Conservation (phyloP, 495 filamentous ascomycete species). For the Astrothelium subdiscretum region DNA sequence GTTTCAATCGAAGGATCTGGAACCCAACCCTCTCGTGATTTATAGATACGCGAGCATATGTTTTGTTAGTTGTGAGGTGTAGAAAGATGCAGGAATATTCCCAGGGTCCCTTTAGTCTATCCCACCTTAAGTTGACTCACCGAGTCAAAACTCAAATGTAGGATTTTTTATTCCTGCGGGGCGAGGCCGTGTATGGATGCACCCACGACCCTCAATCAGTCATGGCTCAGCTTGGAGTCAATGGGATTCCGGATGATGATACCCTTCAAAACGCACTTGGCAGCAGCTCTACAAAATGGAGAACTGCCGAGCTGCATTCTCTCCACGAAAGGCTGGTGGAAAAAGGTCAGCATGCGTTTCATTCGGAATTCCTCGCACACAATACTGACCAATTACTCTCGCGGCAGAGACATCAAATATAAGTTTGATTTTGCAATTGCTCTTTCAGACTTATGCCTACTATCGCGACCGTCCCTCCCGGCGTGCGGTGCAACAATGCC, state of each 20-base stretch:
- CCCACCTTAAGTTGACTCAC: background rate
- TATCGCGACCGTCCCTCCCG: slow-evolving; percentile 80
- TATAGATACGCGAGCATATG: too few relatives aligned
- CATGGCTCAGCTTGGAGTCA: background rate
- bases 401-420: slow-evolving; percentile 10
- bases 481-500: slow-evolving; percentile 63
- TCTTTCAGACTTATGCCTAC: slow-evolving; percentile 76
- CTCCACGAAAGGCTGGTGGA: slow-evolving; percentile 34
- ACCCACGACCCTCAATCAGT: background rate
- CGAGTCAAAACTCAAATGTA: too few relatives aligned
- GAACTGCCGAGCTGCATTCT: slow-evolving; percentile 33
- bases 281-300: slow-evolving; percentile 37
- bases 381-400: background rate
- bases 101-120: background rate
- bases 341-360: slow-evolving; percentile 28
- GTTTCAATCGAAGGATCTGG: background rate
- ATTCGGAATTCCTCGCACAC: background rate
- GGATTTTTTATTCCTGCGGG: too few relatives aligned
- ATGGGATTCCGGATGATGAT: background rate
- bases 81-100: background rate
- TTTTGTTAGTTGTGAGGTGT: background rate
- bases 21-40: background rate
- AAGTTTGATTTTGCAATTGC: slow-evolving; percentile 32
- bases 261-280: slow-evolving; percentile 4
- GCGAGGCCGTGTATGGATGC: background rate